Percentiles rank a stretch among this genome's conserved stretches.
Evolutionary conservation across 257 asterid species (phyloP).

Genomic region (Plantago ovata): DNA sequence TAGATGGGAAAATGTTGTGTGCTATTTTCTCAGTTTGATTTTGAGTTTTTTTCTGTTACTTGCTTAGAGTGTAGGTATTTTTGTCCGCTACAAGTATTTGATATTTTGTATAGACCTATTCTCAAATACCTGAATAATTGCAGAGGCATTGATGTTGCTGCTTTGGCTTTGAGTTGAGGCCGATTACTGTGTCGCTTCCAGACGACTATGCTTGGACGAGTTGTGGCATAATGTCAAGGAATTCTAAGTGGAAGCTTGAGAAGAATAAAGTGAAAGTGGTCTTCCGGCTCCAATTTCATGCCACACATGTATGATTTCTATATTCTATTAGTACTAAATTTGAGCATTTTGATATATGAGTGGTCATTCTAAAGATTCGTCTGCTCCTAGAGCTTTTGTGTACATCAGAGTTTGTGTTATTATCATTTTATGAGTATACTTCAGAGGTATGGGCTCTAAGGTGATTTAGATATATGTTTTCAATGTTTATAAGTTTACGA

Average conservation of each 20-base stretch:
- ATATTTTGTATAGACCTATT: slow-evolving; percentile 1
- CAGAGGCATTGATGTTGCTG: slow-evolving; percentile 13
- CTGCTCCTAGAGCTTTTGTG: background rate
- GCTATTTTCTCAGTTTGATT: slow-evolving; percentile 3
- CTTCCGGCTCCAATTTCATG: slow-evolving; percentile 97
- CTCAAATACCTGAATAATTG: slow-evolving; percentile 12
- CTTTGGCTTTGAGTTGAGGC: slow-evolving; percentile 17
- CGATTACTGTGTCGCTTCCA: slow-evolving; percentile 9
- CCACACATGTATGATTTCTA: slow-evolving; percentile 71
- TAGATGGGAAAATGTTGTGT: slow-evolving; percentile 11
- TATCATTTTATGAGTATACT: background rate
- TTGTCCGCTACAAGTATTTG: background rate
- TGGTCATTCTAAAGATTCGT: background rate
- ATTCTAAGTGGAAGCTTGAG: slow-evolving; percentile 96
- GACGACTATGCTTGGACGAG: slow-evolving; percentile 47
- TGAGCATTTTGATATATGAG: background rate
- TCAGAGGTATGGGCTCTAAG: background rate
- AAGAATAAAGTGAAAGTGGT: slow-evolving; percentile 96
- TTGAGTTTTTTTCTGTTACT: background rate
- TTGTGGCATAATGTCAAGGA: slow-evolving; percentile 69
- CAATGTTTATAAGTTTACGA: slow-evolving; percentile 1
- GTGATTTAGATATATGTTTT: background rate
- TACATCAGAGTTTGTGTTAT: background rate
- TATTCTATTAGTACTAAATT: slow-evolving; percentile 7
- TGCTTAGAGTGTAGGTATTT: slow-evolving; percentile 7